Evolutionary conservation across 345 rosid species (phyloP).

Genomic region (Eucalyptus marginata): DNA sequence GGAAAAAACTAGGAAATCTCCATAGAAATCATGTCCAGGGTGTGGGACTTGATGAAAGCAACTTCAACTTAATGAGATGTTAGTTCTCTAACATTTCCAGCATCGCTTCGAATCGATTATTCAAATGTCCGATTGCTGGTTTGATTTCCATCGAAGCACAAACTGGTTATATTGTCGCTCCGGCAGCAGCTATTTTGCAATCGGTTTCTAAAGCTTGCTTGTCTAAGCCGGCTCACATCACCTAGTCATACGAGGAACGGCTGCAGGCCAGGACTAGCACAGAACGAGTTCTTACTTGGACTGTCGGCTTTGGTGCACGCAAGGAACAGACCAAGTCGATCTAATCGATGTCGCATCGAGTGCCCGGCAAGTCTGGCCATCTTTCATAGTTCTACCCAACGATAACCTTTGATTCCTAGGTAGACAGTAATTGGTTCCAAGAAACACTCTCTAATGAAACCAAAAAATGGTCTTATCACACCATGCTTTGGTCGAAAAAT

Average conservation of each 20-base stretch:
- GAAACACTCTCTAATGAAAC: background rate
- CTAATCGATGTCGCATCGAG: background rate
- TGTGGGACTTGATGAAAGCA: background rate
- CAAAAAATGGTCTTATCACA: background rate
- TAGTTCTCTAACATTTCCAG: background rate
- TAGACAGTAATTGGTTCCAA: background rate
- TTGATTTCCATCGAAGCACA: background rate
- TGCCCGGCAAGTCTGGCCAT: background rate
- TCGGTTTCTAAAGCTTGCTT: background rate
- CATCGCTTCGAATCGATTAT: background rate
- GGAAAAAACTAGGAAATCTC: background rate
- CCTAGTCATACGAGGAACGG: background rate
- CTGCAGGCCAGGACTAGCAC: background rate
- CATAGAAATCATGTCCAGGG: background rate
- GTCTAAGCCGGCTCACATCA: background rate
- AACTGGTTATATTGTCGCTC: background rate
- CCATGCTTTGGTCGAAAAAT: background rate
- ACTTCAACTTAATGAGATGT: background rate
- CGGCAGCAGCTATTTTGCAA: background rate
- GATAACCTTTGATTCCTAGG: background rate
- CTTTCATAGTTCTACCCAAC: background rate
- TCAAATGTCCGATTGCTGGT: background rate
- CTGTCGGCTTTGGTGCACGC: background rate
- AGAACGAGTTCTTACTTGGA: background rate
- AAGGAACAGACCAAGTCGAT: background rate